Percentiles rank a stretch among this genome's conserved stretches.
phyloP scores from a whole-genome alignment of 2,329 filamentous ascomycete species.

The Dactylellina leptospora region DNA sequence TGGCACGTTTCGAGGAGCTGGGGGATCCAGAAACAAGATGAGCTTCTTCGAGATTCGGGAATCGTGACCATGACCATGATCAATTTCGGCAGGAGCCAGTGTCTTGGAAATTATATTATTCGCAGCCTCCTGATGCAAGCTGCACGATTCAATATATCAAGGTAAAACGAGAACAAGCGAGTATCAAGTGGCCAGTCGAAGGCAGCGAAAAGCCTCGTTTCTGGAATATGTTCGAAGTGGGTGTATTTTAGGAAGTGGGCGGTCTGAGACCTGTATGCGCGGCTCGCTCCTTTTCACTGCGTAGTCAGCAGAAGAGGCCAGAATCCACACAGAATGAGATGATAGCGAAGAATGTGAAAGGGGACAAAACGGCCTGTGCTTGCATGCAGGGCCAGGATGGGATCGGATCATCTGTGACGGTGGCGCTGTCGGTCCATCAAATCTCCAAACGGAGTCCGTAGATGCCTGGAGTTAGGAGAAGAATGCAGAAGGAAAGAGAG shows the following conservation, averaged over 20 bases:
- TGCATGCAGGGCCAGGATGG: constrained; percentile 25
- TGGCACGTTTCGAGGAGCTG: constrained; percentile 25
- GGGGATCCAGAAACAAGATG: constrained; percentile 17
- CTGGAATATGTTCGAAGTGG: constrained; percentile 22
- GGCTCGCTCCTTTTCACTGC: background rate
- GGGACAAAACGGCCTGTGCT: constrained; percentile 29
- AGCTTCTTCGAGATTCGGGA: constrained; percentile 23
- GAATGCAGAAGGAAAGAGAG: background rate
- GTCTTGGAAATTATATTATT: constrained; percentile 44
- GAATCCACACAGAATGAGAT: background rate
- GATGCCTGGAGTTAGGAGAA: constrained; percentile 46
- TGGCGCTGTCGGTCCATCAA: constrained; percentile 29
- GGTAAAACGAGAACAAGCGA: constrained; percentile 27
- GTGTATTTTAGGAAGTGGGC: constrained; percentile 23
- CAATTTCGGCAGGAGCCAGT: constrained; percentile 49
- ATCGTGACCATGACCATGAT: constrained; percentile 19
- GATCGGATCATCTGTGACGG: constrained; percentile 39
- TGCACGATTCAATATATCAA: background rate
- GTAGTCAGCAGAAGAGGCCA: constrained; percentile 2
- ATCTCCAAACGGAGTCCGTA: constrained; percentile 32
- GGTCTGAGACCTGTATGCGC: constrained; percentile 17
- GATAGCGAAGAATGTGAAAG: constrained; percentile 37
- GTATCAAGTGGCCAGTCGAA: constrained; percentile 18
- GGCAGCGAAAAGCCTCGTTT: constrained; percentile 38
- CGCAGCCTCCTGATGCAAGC: constrained; percentile 20